Percentiles rank a stretch among this genome's conserved stretches.
Evolutionary conservation across 2,329 filamentous ascomycete genomes (phyloP).

Genomic region (Hymenoscyphus repandus): DNA sequence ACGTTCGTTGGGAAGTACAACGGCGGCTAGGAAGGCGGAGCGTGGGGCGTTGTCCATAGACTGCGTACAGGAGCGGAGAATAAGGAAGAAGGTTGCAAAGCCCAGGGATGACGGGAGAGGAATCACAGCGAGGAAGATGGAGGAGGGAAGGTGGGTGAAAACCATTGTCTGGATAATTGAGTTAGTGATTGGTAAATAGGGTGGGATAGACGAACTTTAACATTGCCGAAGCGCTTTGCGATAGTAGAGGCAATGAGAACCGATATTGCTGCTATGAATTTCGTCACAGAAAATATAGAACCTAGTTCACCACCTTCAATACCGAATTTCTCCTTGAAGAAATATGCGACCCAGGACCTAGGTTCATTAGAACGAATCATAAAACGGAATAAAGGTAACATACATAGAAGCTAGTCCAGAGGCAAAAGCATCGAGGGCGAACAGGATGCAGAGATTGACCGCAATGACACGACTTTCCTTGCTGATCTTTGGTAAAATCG

Average conservation of each 20-base stretch:
- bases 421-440: slow-evolving; percentile 64
- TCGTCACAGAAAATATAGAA: slow-evolving; percentile 49
- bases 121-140: slow-evolving; percentile 59
- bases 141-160: slow-evolving; percentile 66
- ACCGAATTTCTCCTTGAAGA: slow-evolving; percentile 44
- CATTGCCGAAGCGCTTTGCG: slow-evolving; percentile 52
- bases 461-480: slow-evolving; percentile 48
- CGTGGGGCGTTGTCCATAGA: slow-evolving; percentile 69
- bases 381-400: background rate
- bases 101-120: slow-evolving; percentile 48
- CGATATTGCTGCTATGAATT: slow-evolving; percentile 45
- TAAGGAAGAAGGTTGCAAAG: slow-evolving; percentile 53
- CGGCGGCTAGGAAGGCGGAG: slow-evolving; percentile 62
- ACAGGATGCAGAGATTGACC: slow-evolving; percentile 59
- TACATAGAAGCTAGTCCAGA: slow-evolving; percentile 63
- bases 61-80: slow-evolving; percentile 56
- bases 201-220: slow-evolving; percentile 46
- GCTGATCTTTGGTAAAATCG: slow-evolving; percentile 53
- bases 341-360: slow-evolving; percentile 54
- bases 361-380: slow-evolving; percentile 30
- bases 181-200: background rate
- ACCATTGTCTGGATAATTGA: slow-evolving; percentile 56
- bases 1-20: slow-evolving; percentile 58
- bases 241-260: slow-evolving; percentile 50
- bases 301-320: slow-evolving; percentile 47